These are phyloP conservation scores for Aegle marmelos DNA, from an alignment of 345 rosid genomes.

Conservation along the genomic window DNA sequence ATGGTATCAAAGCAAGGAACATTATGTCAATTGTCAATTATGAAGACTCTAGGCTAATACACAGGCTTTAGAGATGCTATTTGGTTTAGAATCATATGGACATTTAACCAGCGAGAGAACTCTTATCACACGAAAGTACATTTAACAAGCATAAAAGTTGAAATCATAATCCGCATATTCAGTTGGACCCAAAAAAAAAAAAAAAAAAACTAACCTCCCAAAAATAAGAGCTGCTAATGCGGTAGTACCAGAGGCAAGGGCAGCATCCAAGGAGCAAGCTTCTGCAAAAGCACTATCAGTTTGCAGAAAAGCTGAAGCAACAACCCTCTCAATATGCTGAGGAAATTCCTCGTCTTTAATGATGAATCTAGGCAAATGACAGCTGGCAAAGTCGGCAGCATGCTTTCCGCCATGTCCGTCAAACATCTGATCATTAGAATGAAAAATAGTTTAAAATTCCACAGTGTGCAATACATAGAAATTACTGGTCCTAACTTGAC, in stretches of 20 bases:
- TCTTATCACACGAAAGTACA: neutral
- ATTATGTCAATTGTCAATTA: slow-evolving; percentile 1
- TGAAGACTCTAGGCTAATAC: neutral
- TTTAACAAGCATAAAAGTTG: neutral
- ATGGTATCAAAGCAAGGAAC: neutral
- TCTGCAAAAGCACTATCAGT: slow-evolving; percentile 79
- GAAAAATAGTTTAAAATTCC: neutral
- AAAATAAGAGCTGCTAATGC: slow-evolving; percentile 76
- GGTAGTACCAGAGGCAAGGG: slow-evolving; percentile 86
- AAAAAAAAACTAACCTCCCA: slow-evolving; percentile 62
- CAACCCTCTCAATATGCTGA: slow-evolving; percentile 53
- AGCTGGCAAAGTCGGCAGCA: slow-evolving; percentile 81
- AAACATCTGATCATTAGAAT: slow-evolving; percentile 42
- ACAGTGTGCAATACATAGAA: neutral
- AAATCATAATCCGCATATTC: neutral
- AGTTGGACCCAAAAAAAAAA: slow-evolving; percentile 7
- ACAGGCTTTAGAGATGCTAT: neutral
- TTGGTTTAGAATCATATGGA: neutral
- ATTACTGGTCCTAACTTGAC: neutral
- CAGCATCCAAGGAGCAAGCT: slow-evolving; percentile 63
- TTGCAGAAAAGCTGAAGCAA: slow-evolving; percentile 77
- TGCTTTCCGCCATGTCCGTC: slow-evolving; percentile 96
- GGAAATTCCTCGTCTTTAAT: slow-evolving; percentile 70
- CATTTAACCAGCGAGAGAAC: neutral
- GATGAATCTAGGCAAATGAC: slow-evolving; percentile 66